Evolutionary conservation across 1,284 basidiomycete species (phyloP).

Genomic region (Sphagnurus paluster): DNA sequence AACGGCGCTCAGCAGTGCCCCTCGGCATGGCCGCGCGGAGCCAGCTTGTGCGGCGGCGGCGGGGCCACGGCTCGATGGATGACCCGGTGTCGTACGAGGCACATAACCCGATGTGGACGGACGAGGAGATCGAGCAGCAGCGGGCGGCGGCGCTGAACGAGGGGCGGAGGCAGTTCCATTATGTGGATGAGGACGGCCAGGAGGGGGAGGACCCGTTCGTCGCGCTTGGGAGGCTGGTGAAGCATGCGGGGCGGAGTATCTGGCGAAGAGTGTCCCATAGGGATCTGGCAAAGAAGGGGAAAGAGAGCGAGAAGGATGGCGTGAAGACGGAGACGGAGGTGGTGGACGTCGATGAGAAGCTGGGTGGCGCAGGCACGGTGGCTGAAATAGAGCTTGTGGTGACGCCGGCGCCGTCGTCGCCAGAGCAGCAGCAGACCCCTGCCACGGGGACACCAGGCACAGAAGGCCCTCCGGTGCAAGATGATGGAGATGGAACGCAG

Average conservation of each 20-base stretch:
- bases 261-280: conserved; percentile 41
- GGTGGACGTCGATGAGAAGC: conserved; percentile 22
- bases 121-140: conserved; percentile 35
- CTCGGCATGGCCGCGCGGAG: conserved; percentile 65
- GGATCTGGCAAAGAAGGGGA: conserved; percentile 24
- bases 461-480: too few species aligned
- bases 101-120: conserved; percentile 33
- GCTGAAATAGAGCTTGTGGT: too few species aligned
- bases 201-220: conserved; percentile 43
- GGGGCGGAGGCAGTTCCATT: conserved; percentile 4
- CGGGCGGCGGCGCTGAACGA: conserved; percentile 14
- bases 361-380: too few species aligned
- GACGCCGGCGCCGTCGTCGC: too few species aligned
- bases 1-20: conserved; percentile 53
- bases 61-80: conserved; percentile 15
- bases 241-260: conserved; percentile 41
- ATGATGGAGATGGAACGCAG: too few species aligned
- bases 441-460: too few species aligned
- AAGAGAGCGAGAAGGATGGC: conserved; percentile 8
- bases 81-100: conserved; percentile 16
- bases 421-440: too few species aligned
- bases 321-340: conserved; percentile 10
- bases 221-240: conserved; percentile 47
- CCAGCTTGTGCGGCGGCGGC: conserved; percentile 43
- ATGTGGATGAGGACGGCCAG: conserved; percentile 19